Evolutionary conservation across 108 stramenopile genomes (phyloP).

Genomic region (Cyclotella baltica): DNA sequence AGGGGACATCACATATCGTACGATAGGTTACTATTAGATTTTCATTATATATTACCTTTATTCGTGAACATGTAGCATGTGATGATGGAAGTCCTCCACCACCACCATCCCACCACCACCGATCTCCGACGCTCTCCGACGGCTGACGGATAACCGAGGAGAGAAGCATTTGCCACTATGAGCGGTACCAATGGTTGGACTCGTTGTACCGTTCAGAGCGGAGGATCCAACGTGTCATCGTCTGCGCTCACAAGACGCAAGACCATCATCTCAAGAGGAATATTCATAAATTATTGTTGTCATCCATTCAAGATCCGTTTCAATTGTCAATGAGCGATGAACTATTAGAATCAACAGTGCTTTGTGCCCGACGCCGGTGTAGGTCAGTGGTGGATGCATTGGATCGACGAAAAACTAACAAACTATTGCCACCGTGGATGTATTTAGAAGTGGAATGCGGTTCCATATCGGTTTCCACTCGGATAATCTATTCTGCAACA

Average conservation of each 20-base stretch:
- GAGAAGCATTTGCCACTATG: constrained; percentile 69
- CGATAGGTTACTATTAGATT: too few relatives aligned
- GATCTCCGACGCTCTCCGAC: too few relatives aligned
- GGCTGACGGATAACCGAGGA: constrained; percentile 45
- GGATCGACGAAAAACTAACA: constrained; percentile 30
- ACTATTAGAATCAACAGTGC: constrained; percentile 76
- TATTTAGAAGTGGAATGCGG: constrained; percentile 74
- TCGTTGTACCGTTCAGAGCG: constrained; percentile 81
- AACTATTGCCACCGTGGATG: constrained; percentile 83
- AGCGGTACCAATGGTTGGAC: constrained; percentile 68
- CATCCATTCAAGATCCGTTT: constrained; percentile 86
- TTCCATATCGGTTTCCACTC: constrained; percentile 73
- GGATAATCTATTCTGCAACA: constrained; percentile 55
- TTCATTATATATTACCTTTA: too few relatives aligned
- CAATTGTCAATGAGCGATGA: constrained; percentile 84
- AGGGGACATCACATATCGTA: too few relatives aligned
- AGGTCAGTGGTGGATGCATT: constrained; percentile 74
- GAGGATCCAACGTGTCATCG: constrained; percentile 49
- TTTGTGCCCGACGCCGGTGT: constrained; percentile 86
- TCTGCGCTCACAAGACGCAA: constrained; percentile 1
- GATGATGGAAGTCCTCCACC: too few relatives aligned
- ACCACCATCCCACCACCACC: too few relatives aligned
- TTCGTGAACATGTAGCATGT: too few relatives aligned
- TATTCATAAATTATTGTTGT: constrained; percentile 65
- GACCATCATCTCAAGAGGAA: constrained; percentile 63